Conservation (phyloP, 2,329 filamentous ascomycete species). For the Aspergillus awamori region DNA sequence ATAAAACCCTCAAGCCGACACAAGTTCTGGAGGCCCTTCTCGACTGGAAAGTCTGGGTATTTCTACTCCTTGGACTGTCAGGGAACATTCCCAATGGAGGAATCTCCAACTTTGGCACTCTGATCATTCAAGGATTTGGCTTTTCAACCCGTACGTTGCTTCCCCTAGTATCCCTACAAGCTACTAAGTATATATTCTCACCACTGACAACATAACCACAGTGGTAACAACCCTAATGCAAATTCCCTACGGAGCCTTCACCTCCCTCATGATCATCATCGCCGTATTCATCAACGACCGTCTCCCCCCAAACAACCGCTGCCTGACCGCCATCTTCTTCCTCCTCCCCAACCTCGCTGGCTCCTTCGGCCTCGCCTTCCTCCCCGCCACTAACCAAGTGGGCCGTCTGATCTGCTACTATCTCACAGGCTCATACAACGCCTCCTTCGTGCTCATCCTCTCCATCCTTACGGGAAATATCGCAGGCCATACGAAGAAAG, state of each 20-base stretch:
- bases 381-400: slow-evolving; percentile 18
- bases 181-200: slow-evolving; percentile 23
- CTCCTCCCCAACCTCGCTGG: slow-evolving; percentile 28
- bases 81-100: slow-evolving; percentile 35
- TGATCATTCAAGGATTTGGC: slow-evolving; percentile 45
- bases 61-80: slow-evolving; percentile 52
- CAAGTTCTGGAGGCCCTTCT: slow-evolving; percentile 52
- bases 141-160: slow-evolving; percentile 34
- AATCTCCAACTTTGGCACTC: slow-evolving; percentile 33
- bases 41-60: slow-evolving; percentile 63
- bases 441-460: slow-evolving; percentile 34
- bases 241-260: slow-evolving; percentile 41
- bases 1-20: slow-evolving; percentile 51
- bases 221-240: slow-evolving; percentile 40
- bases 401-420: slow-evolving; percentile 30
- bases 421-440: slow-evolving; percentile 33
- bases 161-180: too few relatives aligned
- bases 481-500: slow-evolving; percentile 38
- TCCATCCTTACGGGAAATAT: slow-evolving; percentile 34
- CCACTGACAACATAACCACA: neutral
- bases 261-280: slow-evolving; percentile 29
- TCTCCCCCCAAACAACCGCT: slow-evolving; percentile 26
- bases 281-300: slow-evolving; percentile 25
- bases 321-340: slow-evolving; percentile 24
- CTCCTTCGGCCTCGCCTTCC: slow-evolving; percentile 23